A percentile compares a stretch with the other conserved stretches of the same genome.
Conservation (phyloP, 306 rosid genomes). For the Acacia confusa region DNA sequence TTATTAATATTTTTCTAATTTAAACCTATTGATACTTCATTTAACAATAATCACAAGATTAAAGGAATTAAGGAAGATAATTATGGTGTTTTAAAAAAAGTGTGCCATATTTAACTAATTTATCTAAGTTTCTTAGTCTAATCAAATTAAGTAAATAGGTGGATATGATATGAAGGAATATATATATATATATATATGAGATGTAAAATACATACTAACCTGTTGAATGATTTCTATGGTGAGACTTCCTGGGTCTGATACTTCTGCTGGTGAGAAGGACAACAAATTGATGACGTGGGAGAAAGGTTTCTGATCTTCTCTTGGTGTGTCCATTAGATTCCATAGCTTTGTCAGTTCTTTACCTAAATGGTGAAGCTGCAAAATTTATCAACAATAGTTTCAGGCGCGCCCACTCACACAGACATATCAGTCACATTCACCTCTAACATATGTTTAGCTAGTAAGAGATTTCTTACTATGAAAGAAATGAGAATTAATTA, state of each 20-base stretch:
- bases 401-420: neutral
- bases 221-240: conserved; percentile 69
- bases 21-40: too few species aligned
- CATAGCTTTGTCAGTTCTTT: conserved; percentile 81
- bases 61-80: too few species aligned
- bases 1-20: too few species aligned
- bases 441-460: too few species aligned
- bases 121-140: too few species aligned
- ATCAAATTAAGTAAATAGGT: too few species aligned
- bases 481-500: neutral
- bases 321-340: conserved; percentile 88
- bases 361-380: conserved; percentile 89
- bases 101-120: too few species aligned
- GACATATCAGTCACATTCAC: too few species aligned
- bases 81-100: too few species aligned
- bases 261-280: conserved; percentile 60
- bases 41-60: too few species aligned
- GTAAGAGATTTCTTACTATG: neutral
- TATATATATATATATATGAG: neutral
- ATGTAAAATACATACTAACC: conserved; percentile 43
- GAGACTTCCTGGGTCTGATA: conserved; percentile 89
- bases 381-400: neutral
- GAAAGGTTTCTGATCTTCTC: conserved; percentile 58
- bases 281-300: conserved; percentile 71
- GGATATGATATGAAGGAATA: too few species aligned